Evolutionary conservation across 23 red algal species (phyloP), one percentile per base, ranked within the genome.

Genomic region (Cyanidioschyzon merolae): DNA sequence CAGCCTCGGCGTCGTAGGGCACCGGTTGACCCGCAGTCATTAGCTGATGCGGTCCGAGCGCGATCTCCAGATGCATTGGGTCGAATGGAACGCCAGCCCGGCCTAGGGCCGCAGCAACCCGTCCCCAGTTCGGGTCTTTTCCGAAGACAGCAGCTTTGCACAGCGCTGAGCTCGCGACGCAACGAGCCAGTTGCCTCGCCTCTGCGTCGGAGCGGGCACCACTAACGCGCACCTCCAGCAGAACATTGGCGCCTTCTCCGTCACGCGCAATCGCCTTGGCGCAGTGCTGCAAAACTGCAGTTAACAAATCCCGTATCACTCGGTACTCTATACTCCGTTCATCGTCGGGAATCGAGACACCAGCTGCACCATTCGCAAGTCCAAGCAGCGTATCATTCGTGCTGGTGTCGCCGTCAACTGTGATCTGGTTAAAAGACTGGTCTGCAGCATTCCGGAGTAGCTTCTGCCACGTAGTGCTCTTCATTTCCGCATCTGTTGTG

Each of bases 91-190:
- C 93, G 29, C 84, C 84, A 1, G 88, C 83, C 27, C 80, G 68
- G 25, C 93, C 93, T 7, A 88, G 87, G 37, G 93, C 93, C 1
- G 88, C 93, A 29, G 89, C 83, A 50, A 97, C 90, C 38, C 93
- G 76, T 0, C 93, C 93, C 93, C 93, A 97, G 50, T 97, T 97
- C 2, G 93, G 93, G 88, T 97, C 93, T 0, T 84, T 79, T 57
- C 93, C 93, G 85, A 79, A 90, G 18, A 97, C 85, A 16, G 93
- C 93, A 18, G 88, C 86, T 75, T 97, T 97, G 45, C 80, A 76
- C 74, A 97, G 76, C 29, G 59, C 82, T 1, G 85, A 89, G 32
- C 88, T 75, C 31, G 84, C 79, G 3, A 97, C 80, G 32, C 83
- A 77, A 29, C 82, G 68, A 18, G 93, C 93, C 58, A 97, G 76